Percentiles rank a stretch among this genome's conserved stretches.
Evolutionary conservation across 108 stramenopile genomes (phyloP).

Genomic region (Nannochloropsis gaditana): DNA sequence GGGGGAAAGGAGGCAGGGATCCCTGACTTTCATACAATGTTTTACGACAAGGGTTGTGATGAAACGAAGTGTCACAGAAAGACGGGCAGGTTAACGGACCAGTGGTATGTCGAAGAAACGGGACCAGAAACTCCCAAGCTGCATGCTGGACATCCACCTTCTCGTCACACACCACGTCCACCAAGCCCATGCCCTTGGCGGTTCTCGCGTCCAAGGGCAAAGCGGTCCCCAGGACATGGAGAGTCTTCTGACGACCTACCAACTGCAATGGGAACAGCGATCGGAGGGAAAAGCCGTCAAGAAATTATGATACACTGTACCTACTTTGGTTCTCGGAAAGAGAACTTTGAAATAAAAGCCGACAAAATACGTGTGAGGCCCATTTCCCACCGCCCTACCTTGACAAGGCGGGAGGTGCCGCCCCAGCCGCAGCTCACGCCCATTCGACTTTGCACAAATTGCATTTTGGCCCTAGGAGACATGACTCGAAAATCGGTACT

Average conservation of each 20-base stretch:
- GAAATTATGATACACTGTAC: too few relatives aligned
- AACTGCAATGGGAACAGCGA: neutral
- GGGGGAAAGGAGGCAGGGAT: neutral
- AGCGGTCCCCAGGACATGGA: neutral
- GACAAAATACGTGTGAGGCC: too few relatives aligned
- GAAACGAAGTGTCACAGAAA: neutral
- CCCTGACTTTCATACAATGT: neutral
- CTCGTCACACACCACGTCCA: neutral
- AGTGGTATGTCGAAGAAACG: neutral
- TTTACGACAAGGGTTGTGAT: neutral
- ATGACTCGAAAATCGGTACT: constrained; percentile 13
- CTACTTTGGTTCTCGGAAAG: too few relatives aligned
- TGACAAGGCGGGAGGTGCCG: neutral
- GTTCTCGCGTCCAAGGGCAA: neutral
- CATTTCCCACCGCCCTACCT: neutral
- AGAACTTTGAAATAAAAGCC: too few relatives aligned
- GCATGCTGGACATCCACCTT: neutral
- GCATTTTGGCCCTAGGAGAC: neutral
- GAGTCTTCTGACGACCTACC: constrained; percentile 19
- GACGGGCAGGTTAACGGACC: neutral
- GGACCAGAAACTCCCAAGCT: neutral
- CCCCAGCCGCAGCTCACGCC: neutral
- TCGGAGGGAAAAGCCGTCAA: too few relatives aligned
- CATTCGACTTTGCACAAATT: constrained; percentile 1
- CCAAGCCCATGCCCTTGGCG: neutral